Base-by-base conservation (phyloP, 2,329 filamentous ascomycete species). In the Rhinocladiella similis region DNA sequence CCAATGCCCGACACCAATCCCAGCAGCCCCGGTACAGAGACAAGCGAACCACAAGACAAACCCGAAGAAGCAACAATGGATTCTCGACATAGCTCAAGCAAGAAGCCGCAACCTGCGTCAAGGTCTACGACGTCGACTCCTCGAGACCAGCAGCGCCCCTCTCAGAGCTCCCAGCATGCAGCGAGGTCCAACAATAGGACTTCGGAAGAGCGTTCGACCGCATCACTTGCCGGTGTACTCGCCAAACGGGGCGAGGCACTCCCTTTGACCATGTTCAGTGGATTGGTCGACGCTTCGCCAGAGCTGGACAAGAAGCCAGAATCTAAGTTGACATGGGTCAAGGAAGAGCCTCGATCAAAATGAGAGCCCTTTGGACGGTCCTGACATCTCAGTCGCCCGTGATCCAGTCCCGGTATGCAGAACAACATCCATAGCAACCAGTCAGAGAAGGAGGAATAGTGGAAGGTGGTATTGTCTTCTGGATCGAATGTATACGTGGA, bases 271-370 rank as follows among this genome's bases (percentile, higher is more conserved):
- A 51, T 60, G 25, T 57, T 57, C 39, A 46, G 57, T 39, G 57
- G 54, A 2, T 39, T 57, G 39, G 57, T 57, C 20, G 57, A 57
- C 29, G 57, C 54, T 12, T 60, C 57, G 41, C 47, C 41, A 41
- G 43, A 49, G 16, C 22, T 57, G 19, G 49, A 45, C 10, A 10
- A 25, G 19, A 41, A 48, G 39, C 20, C 14, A 9, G 50, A 50
- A 19, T 46, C 35, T 25, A 47, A 57, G 13, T 29, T 54, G 25
- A 60, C 50, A 10, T 48, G 54, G 45, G 39, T 53, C 16, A 55
- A 60, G 18, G 43, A 50, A 3, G 54, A 52, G 25, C 57, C 43
- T 33, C 50, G 47, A 22, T 22, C 42, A 19, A 51, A 16, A 16
- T 50, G 18, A 16, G 47, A 10, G 18, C 16, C 9, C 13, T 7